These are phyloP conservation scores for Colletotrichum higginsianum DNA, from an alignment of 2,329 filamentous ascomycete genomes.

Conservation along the genomic window DNA sequence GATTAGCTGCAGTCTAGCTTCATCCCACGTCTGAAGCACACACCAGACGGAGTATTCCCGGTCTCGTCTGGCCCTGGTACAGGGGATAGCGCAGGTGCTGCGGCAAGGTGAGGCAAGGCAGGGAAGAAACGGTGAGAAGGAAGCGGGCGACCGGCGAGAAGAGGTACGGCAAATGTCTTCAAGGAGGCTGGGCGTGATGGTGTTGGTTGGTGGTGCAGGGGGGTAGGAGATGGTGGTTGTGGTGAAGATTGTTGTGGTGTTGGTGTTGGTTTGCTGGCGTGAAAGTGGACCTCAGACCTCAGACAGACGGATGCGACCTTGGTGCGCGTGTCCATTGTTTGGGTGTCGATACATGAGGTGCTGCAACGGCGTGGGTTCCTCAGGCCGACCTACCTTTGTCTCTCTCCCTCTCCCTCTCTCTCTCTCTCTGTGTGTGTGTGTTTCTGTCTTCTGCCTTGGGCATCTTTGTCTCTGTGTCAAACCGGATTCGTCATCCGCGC, in stretches of 20 bases:
- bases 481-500: not conserved
- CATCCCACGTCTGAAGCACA: slow-evolving; percentile 36
- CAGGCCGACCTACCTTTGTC: slow-evolving; percentile 8
- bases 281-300: slow-evolving; percentile 13
- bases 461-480: not conserved
- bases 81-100: slow-evolving; percentile 20
- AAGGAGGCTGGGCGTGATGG: slow-evolving; percentile 26
- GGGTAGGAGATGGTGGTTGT: slow-evolving; percentile 11
- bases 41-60: slow-evolving; percentile 34
- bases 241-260: slow-evolving; percentile 13
- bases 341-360: slow-evolving; percentile 34
- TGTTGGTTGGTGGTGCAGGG: not conserved
- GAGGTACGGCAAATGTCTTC: slow-evolving; percentile 25
- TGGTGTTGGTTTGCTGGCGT: slow-evolving; percentile 32
- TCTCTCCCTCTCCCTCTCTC: too few species aligned
- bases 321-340: slow-evolving; percentile 17
- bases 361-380: slow-evolving; percentile 18
- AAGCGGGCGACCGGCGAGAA: not conserved
- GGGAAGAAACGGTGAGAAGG: slow-evolving; percentile 30
- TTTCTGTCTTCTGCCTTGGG: not conserved
- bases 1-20: slow-evolving; percentile 38
- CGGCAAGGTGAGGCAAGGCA: slow-evolving; percentile 20
- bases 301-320: slow-evolving; percentile 21
- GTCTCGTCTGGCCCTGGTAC: slow-evolving; percentile 7
- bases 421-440: too few species aligned